Conservation (phyloP, 495 filamentous ascomycete genomes). For the Penicillium cinerascens region DNA sequence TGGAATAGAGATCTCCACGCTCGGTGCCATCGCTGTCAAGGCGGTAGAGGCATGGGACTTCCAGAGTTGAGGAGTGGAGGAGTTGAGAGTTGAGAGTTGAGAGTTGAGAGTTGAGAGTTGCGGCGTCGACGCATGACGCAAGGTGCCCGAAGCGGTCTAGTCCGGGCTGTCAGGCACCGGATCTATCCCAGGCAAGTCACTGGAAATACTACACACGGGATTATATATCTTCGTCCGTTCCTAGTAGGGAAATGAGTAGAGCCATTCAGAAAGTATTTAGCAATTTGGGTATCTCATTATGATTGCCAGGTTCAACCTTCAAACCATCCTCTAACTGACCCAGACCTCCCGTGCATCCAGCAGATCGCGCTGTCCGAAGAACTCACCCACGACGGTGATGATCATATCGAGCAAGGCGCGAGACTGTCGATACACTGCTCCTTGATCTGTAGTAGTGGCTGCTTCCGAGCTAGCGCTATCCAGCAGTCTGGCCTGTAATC, state of each 20-base stretch:
- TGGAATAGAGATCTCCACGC: slow-evolving; percentile 78
- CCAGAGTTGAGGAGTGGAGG: neutral
- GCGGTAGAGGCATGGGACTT: neutral
- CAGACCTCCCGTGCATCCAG: slow-evolving; percentile 63
- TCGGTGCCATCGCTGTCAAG: slow-evolving; percentile 61
- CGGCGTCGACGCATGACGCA: slow-evolving; percentile 11
- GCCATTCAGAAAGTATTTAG: too few species aligned
- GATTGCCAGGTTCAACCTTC: too few species aligned
- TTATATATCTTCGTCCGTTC: too few species aligned
- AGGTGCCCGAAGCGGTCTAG: slow-evolving; percentile 10
- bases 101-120: neutral
- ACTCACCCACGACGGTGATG: slow-evolving; percentile 81
- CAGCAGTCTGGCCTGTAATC: slow-evolving; percentile 49
- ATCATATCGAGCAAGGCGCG: slow-evolving; percentile 80
- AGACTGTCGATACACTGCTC: slow-evolving; percentile 26
- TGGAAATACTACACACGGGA: too few species aligned
- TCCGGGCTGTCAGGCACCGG: slow-evolving; percentile 6
- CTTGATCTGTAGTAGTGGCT: neutral
- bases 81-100: too few species aligned
- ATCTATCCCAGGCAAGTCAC: too few species aligned
- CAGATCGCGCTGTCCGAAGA: slow-evolving; percentile 87
- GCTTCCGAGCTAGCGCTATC: too few species aligned
- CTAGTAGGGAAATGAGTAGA: too few species aligned
- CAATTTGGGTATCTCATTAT: slow-evolving; percentile 21
- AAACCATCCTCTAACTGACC: slow-evolving; percentile 12